Evolutionary conservation across 371 early-diverging fungal species (phyloP), one percentile per base, ranked within the genome.

Genomic region (Lichtheimia ramosa): DNA sequence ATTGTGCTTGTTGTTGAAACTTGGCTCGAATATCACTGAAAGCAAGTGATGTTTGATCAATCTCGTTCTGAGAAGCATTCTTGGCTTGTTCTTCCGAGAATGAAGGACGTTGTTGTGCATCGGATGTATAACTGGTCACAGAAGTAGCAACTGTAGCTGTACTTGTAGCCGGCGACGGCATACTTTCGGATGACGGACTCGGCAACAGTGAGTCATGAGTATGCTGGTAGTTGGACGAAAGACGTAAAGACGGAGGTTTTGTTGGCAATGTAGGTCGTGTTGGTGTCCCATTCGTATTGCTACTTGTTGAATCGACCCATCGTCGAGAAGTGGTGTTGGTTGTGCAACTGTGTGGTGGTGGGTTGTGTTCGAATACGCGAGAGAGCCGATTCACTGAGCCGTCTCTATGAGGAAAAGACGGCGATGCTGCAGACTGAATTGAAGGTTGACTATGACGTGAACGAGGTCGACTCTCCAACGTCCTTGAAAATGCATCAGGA

Each of bases 11-110:
- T 34, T 69, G 61, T 43, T 79, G 76, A 48, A 79, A 79, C 42
- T 61, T 68, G 12, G 79, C 79, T 24, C 76, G 74, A 46, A 79
- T 72, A 42, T 79, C 76, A 41, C 69, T 64, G 43, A 79, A 79
- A 8, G 69, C 66, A 25, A 76, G 58, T 14, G 72, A 40, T 21
- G 63, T 66, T 52, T 67, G 55, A 43, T 76, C 74, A 25, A 70
- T 64, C 18, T 52, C 46, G 13, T 23, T 28, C 14, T 27, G 25
- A 28, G 54, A 42, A 18, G 70, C 62, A 27, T 61, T 59, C 24
- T 54, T 48, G 39, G 55, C 62, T 21, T 48, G 21, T 3, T 48
- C 50, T 40, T 50, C 28, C 16, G 50, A 50, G 41, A 23, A n/a
- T 23, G 16, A 55, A 14, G 16, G 42, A 25, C 28, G 59, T 51